These are phyloP conservation scores for Serendipita sp. DNA, from an alignment of 768 basidiomycete genomes.

Conservation along the genomic window DNA sequence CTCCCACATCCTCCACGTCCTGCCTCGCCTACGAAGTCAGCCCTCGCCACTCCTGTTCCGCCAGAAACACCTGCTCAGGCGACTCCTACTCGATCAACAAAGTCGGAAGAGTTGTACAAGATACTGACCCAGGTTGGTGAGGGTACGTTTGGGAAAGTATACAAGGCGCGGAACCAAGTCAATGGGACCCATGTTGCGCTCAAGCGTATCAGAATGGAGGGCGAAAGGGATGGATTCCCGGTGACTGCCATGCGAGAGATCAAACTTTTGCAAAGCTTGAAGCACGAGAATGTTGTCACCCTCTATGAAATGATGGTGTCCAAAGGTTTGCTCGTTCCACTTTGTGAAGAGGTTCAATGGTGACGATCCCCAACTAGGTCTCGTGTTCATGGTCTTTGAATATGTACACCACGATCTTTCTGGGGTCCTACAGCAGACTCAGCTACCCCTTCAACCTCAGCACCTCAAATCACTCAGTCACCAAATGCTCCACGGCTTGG, in stretches of 20 bases:
- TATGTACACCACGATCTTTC: slow-evolving; percentile 99
- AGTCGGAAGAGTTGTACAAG: slow-evolving; percentile 47
- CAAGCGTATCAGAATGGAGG: slow-evolving; percentile 95
- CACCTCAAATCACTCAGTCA: slow-evolving; percentile 90
- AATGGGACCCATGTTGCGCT: slow-evolving; percentile 71
- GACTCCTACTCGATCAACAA: neutral
- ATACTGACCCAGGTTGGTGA: slow-evolving; percentile 92
- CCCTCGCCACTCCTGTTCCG: neutral
- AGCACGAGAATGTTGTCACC: slow-evolving; percentile 76
- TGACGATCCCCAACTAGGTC: slow-evolving; percentile 33
- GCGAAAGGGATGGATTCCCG: slow-evolving; percentile 93
- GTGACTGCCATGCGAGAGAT: slow-evolving; percentile 99
- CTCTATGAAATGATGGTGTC: slow-evolving; percentile 99
- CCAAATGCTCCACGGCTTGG: slow-evolving; percentile 90
- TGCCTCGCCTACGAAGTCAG: neutral
- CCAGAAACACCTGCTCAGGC: neutral
- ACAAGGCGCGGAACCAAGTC: slow-evolving; percentile 78
- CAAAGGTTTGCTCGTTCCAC: slow-evolving; percentile 41
- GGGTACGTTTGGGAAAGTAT: slow-evolving; percentile 96
- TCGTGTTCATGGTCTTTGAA: slow-evolving; percentile 98
- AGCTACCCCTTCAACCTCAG: slow-evolving; percentile 67
- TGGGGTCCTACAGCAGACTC: slow-evolving; percentile 79
- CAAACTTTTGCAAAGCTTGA: slow-evolving; percentile 82
- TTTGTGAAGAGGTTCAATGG: neutral
- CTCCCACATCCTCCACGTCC: neutral